These are phyloP conservation scores for Corchorus capsularis DNA, from an alignment of 345 rosid species.

Conservation along the genomic window DNA sequence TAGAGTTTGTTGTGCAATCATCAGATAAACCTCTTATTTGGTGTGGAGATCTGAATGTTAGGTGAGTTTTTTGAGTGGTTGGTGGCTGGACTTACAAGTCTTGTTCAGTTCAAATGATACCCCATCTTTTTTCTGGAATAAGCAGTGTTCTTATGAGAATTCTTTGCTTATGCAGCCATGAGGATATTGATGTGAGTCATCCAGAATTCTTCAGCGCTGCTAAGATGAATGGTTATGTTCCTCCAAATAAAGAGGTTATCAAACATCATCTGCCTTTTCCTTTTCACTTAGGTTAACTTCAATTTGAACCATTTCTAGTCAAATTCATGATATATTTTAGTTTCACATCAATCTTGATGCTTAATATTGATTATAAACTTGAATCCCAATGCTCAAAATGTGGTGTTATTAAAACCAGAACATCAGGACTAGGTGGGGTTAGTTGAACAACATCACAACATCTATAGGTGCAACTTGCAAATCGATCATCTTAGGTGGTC, in stretches of 20 bases:
- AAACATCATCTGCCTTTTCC: neutral
- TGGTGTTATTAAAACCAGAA: neutral
- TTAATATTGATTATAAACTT: slow-evolving; percentile 15
- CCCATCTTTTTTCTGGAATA: slow-evolving; percentile 7
- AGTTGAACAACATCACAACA: slow-evolving; percentile 13
- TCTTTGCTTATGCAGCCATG: slow-evolving; percentile 64
- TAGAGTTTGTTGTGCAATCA: slow-evolving; percentile 61
- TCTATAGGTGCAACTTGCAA: slow-evolving; percentile 5
- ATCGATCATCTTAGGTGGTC: slow-evolving; percentile 8
- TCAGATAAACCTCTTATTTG: slow-evolving; percentile 91
- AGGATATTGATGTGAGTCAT: slow-evolving; percentile 91
- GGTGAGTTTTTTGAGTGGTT: slow-evolving; percentile 40
- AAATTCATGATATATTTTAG: slow-evolving; percentile 17
- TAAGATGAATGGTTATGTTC: slow-evolving; percentile 85
- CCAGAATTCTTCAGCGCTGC: slow-evolving; percentile 91
- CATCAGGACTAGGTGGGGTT: slow-evolving; percentile 3
- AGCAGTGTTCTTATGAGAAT: slow-evolving; percentile 7
- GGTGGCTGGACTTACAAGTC: neutral
- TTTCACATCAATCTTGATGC: neutral
- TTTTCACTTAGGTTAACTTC: neutral
- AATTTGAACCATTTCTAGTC: slow-evolving; percentile 5
- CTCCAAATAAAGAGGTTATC: slow-evolving; percentile 84
- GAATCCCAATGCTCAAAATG: neutral
- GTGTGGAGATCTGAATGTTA: slow-evolving; percentile 98
- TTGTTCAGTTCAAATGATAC: neutral